Base-by-base conservation (phyloP, 352 stramenopile genomes). In the Pythium apleroticum region DNA sequence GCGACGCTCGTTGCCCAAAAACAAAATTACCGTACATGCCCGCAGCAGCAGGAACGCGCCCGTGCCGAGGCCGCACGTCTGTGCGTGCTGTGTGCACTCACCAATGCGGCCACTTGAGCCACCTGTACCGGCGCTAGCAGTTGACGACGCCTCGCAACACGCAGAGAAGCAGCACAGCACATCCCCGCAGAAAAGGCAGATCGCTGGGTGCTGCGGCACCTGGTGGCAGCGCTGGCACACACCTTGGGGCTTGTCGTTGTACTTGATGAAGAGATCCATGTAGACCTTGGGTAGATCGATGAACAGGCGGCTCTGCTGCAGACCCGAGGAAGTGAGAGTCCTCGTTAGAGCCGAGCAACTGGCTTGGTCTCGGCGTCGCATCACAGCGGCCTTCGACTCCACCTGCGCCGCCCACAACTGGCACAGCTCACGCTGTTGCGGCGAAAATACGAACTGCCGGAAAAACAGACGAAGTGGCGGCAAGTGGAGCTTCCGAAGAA, bases 251-350 rank as follows among this genome's bases (percentile, higher is more conserved):
- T 89, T 90, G 25, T 88, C 74, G 57, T 80, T 91, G 75, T 92
- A 93, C 57, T 80, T 77, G 48, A 95, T 84, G 60, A 91, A 92
- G 19, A 95, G 58, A 15, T 91, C 82, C 79, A 92, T 92, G 71
- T 95, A 95, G 12, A 90, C 73, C 11, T 79, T 77, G 11, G 86
- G 84, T 30, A 95, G 61, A 1, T 66, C 31, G 28, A 89, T 77
- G 9, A 91, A 55, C 5, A 75, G 55, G 7, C 56, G 52, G 14
- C 46, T 45, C 9, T 15, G 9, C 14, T 24, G 11, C 19, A 25
- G n/a, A 27, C 39, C 25, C 10, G 35, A 62, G 22, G 24, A 20
- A 11, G 14, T 55, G 12, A 37, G 55, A n/a, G 56, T 45, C 24
- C 27, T 39, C 22, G 24, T 27, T 49, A 63, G 15, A 10, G 46